phyloP scores from a whole-genome alignment of 2,329 filamentous ascomycete species.

The Fusarium avenaceum region DNA sequence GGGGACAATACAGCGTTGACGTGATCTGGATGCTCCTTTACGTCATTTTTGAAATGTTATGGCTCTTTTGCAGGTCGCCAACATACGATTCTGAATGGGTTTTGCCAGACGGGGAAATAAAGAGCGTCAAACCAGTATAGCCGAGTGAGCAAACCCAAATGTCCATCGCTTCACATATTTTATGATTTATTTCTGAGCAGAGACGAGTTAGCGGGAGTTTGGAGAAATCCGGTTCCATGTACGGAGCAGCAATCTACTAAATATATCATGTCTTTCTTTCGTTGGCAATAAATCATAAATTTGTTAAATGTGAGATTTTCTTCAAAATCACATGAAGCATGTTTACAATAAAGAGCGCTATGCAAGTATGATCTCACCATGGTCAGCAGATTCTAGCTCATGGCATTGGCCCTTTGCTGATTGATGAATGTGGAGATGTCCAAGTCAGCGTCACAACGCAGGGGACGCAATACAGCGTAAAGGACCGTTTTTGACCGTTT shows the following conservation, averaged over 20 bases:
- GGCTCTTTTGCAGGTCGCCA: conserved; percentile 6
- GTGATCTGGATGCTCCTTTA: conserved; percentile 28
- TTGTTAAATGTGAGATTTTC: background rate
- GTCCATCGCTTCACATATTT: conserved; percentile 9
- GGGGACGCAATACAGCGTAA: background rate
- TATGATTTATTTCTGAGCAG: conserved; percentile 9
- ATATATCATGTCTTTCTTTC: background rate
- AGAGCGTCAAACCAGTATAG: background rate
- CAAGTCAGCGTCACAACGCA: background rate
- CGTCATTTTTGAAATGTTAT: conserved; percentile 33
- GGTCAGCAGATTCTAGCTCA: conserved; percentile 30
- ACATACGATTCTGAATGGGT: conserved; percentile 26
- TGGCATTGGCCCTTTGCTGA: conserved; percentile 26
- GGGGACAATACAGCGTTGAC: conserved; percentile 26
- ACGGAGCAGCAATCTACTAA: background rate
- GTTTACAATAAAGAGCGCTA: background rate
- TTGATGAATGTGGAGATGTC: conserved; percentile 9
- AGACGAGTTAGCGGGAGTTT: conserved; percentile 37
- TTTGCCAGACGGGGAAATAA: background rate
- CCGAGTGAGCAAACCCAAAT: conserved; percentile 5
- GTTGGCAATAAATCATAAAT: background rate
- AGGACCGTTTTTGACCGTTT: background rate
- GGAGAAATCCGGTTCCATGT: conserved; percentile 19
- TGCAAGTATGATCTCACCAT: conserved; percentile 8
- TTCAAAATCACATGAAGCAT: background rate